Evolutionary conservation across 306 rosid species (phyloP).

Genomic region (Cicer cuneatum): DNA sequence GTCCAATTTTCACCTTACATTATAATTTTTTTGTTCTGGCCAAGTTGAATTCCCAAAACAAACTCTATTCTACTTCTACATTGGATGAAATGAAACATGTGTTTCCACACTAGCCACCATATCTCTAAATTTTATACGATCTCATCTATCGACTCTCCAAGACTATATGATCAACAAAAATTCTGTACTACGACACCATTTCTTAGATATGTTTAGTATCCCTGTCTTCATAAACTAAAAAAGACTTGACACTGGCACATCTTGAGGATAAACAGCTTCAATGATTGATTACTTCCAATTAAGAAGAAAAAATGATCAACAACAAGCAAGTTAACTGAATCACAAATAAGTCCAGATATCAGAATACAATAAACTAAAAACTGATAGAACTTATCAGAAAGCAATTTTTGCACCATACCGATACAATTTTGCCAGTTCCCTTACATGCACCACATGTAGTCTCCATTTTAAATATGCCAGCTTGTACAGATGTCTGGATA

Average conservation of each 20-base stretch:
- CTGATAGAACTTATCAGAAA: not conserved
- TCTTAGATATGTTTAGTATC: not conserved
- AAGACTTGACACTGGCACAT: not conserved
- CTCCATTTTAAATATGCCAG: slow-evolving; percentile 83
- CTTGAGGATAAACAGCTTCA: not conserved
- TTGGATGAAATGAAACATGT: not conserved
- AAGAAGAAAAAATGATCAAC: slow-evolving; percentile 29
- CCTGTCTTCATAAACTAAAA: not conserved
- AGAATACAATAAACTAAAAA: slow-evolving; percentile 22
- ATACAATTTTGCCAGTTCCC: slow-evolving; percentile 75
- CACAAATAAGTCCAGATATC: slow-evolving; percentile 6
- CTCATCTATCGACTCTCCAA: not conserved
- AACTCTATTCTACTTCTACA: not conserved
- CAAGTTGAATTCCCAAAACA: not conserved
- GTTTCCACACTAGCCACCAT: no score
- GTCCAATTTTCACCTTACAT: not conserved
- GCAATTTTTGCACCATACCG: slow-evolving; percentile 56
- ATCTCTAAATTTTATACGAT: not conserved
- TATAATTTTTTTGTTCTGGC: not conserved
- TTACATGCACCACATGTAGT: slow-evolving; percentile 67
- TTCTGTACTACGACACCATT: not conserved
- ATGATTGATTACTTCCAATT: not conserved
- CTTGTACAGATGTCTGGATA: slow-evolving; percentile 69
- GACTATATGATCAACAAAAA: not conserved
- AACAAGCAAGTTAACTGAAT: slow-evolving; percentile 12